Evolutionary conservation across 352 stramenopile species (phyloP).

Genomic region (Phytophthora podocarpi): DNA sequence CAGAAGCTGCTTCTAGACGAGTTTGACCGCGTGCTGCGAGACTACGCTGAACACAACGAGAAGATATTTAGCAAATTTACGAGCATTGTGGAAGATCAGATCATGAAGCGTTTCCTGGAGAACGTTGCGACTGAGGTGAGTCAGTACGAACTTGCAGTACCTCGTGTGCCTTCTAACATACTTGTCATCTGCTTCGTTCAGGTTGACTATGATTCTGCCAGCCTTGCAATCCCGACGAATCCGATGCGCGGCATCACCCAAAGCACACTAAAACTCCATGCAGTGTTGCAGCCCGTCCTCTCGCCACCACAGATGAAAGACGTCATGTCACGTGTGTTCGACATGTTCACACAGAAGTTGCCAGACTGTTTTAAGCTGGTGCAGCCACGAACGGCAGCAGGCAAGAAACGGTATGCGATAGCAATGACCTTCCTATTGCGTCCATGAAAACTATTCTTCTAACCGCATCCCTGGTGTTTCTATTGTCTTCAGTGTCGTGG

Average conservation of each 20-base stretch:
- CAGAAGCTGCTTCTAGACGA: constrained; percentile 97
- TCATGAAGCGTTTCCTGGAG: constrained; percentile 93
- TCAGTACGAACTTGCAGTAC: constrained; percentile 12
- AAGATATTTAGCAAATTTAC: constrained; percentile 98
- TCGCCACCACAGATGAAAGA: constrained; percentile 95
- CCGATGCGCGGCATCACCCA: constrained; percentile 94
- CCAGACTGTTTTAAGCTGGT: constrained; percentile 90
- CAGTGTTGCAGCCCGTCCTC: constrained; percentile 92
- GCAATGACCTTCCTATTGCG: background rate
- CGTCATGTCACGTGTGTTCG: constrained; percentile 92
- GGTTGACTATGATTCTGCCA: constrained; percentile 74
- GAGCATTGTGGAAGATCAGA: constrained; percentile 96
- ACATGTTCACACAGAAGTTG: constrained; percentile 90
- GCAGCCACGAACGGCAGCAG: constrained; percentile 70
- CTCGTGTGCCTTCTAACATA: constrained; percentile 34
- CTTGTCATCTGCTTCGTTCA: constrained; percentile 41
- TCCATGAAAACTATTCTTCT: background rate
- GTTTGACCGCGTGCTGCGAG: constrained; percentile 94
- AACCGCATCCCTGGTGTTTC: background rate
- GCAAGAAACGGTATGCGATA: constrained; percentile 64
- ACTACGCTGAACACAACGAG: constrained; percentile 96
- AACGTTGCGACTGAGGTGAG: constrained; percentile 70
- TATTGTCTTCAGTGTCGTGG: constrained; percentile 54
- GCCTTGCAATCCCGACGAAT: constrained; percentile 65
- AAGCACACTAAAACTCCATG: constrained; percentile 95